Base-by-base conservation (phyloP, 2,329 filamentous ascomycete genomes). In the Epichloe amarillans region DNA sequence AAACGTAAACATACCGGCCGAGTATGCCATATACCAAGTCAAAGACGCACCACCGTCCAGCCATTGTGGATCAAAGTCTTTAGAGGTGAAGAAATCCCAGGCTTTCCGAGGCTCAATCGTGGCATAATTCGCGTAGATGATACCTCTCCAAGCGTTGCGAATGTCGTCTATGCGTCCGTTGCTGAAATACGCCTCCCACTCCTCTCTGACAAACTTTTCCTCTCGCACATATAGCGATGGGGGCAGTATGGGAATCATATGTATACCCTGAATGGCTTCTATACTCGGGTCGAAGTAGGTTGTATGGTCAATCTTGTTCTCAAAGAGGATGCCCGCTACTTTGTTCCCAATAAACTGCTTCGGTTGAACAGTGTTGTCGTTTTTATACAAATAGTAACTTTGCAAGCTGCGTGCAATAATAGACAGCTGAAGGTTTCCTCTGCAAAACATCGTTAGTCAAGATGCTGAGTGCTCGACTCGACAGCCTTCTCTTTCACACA, bases 301-400 rank as follows among this genome's bases (percentile, higher is more conserved):
- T 3, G 86, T 84, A 66, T 96, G 88, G 64, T 97, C 88, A 50
- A 89, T 77, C 69, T 97, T 97, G 72, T 96, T 96, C 69, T 97
- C 91, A 61, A 96, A 97, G 8, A 95, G 64, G 56, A 83, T 83
- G 5, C 80, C 79, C 2, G 75, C 73, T 38, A 76, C 80, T 67
- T 86, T 89, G 73, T 97, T 97, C 41, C 72, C 78, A 55, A 87
- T 82, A 63, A 94, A 95, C n/a, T 83, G 71, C 1, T 74, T 58
- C 0, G 91, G 91, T 59, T 95, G 80, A 17, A 75, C 68, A 48
- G 68, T 73, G 65, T 95, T 95, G 66, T 77, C 71, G 39, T 67
- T 72, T 5, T 76, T 74, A 72, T 95, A 86, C 46, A 95, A 78
- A 70, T 94, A 96, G 71, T 97, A 96, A 51, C 79, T 73, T 53